Percentiles rank a stretch among this genome's conserved stretches.
Evolutionary conservation across 306 rosid genomes (phyloP).

Genomic region (Fragaria iinumae): DNA sequence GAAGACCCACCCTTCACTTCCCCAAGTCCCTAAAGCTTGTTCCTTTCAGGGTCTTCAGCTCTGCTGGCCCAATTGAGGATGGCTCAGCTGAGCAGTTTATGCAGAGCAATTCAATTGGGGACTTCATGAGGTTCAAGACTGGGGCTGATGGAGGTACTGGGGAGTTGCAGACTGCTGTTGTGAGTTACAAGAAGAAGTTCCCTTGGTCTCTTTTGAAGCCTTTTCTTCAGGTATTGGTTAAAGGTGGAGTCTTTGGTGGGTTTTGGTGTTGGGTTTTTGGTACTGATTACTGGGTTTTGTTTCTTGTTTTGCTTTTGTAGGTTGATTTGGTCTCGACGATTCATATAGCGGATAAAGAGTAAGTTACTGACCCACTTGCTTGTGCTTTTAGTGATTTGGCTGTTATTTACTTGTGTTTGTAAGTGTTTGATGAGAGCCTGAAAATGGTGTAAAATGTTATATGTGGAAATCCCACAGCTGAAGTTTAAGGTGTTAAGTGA

Average conservation of each 20-base stretch:
- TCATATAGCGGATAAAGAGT: slow-evolving; percentile 96
- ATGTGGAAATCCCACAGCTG: neutral
- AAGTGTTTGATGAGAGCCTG: neutral
- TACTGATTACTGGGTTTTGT: slow-evolving; percentile 13
- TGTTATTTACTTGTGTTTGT: neutral
- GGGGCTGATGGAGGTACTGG: slow-evolving; percentile 54
- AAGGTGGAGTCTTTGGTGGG: neutral
- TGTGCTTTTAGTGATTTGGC: neutral
- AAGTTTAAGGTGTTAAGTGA: neutral
- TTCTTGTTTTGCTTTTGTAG: slow-evolving; percentile 43
- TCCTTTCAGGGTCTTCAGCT: slow-evolving; percentile 23
- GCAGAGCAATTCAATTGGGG: slow-evolving; percentile 67
- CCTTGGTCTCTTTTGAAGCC: slow-evolving; percentile 85
- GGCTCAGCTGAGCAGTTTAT: slow-evolving; percentile 66
- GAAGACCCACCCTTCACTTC: slow-evolving; percentile 17
- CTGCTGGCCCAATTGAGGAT: slow-evolving; percentile 46
- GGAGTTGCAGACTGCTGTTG: slow-evolving; percentile 82
- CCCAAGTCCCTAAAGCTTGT: slow-evolving; percentile 27
- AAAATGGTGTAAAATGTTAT: neutral
- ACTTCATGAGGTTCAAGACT: slow-evolving; percentile 82
- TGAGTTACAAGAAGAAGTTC: slow-evolving; percentile 71
- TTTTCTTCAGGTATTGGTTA: slow-evolving; percentile 60
- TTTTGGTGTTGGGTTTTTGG: slow-evolving; percentile 17
- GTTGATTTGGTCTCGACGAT: slow-evolving; percentile 97
- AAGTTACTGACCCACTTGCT: slow-evolving; percentile 25